Base-by-base conservation (phyloP, 2,329 filamentous ascomycete species). In the Cryphonectria radicalis region DNA sequence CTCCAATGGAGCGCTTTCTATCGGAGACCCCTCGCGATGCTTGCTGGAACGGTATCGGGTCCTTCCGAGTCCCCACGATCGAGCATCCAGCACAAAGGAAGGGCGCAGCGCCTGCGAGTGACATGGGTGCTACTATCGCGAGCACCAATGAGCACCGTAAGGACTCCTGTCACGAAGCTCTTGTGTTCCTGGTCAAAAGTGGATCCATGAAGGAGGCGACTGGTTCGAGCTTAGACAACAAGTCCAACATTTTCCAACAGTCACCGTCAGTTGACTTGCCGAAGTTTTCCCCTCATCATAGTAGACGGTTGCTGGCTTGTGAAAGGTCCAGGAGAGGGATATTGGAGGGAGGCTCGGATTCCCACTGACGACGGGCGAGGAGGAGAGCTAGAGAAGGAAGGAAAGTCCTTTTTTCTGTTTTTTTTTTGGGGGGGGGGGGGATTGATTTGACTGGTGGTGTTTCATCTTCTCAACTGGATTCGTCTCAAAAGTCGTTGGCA, bases 1-100 rank as follows among this genome's bases (percentile, higher is more conserved):
- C 59, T 17, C 60, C 71, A 17, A 37, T 72, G 53, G 17, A 32
- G 6, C 53, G 50, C 53, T 72, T 65, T 68, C 17, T 72, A n/a
- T n/a, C 10, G 13, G 71, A 72, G 42, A 13, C 19, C 14, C 68
- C 65, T 3, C 2, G 2, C 11, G 43, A 32, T 7, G 17, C 59
- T 17, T 60, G 68, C 4, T 70, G 71, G 68, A 40, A 70, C 46
- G 28, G 28, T 17, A 14, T 59, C n/a, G 32, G 28, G 17, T 40
- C 10, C 4, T 66, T 64, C 14, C n/a, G 43, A n/a, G 25, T 22
- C 35, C 64, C 68, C 8, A 19, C 60, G 17, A 22, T 3, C 22
- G 25, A 14, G 4, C 50, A 63, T 11, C 42, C 28, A 3, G 35
- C 35, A 28, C 19, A 14, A 13, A 17, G 40, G 5, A 55, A n/a